Percentiles rank a stretch among this genome's conserved stretches.
Conservation (phyloP, 1,139 yeast species). For the Debaryomyces psychrophilus region DNA sequence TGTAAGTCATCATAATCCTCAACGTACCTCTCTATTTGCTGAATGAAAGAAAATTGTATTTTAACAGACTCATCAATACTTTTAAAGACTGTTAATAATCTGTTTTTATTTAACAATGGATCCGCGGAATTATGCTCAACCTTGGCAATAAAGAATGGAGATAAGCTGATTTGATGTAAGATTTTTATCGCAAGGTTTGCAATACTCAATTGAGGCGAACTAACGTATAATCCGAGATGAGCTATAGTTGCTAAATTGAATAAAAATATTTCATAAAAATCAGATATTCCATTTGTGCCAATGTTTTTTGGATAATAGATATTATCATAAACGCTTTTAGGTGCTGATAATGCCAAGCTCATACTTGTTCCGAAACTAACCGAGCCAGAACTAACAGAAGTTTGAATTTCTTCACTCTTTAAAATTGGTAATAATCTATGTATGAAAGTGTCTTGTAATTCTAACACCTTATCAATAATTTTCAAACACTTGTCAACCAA, state of each 20-base stretch:
- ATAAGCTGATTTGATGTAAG: slow-evolving; percentile 52
- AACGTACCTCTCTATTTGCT: slow-evolving; percentile 59
- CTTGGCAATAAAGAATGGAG: slow-evolving; percentile 50
- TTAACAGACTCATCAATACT: slow-evolving; percentile 73
- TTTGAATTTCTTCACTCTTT: slow-evolving; percentile 23
- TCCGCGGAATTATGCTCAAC: slow-evolving; percentile 30
- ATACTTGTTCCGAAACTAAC: slow-evolving; percentile 32
- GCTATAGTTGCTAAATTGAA: slow-evolving; percentile 71
- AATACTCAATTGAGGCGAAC: slow-evolving; percentile 51
- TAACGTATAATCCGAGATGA: slow-evolving; percentile 71
- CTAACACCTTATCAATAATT: slow-evolving; percentile 53
- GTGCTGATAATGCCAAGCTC: slow-evolving; percentile 30
- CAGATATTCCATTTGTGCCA: slow-evolving; percentile 63
- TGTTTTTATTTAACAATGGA: slow-evolving; percentile 53
- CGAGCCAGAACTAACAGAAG: slow-evolving; percentile 13
- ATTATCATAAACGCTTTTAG: slow-evolving; percentile 51
- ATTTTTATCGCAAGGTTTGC: slow-evolving; percentile 59
- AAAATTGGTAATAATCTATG: slow-evolving; percentile 32
- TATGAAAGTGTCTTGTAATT: slow-evolving; percentile 51
- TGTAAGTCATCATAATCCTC: slow-evolving; percentile 31
- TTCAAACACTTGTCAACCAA: slow-evolving; percentile 36
- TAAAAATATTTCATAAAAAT: slow-evolving; percentile 71
- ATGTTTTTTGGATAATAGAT: slow-evolving; percentile 53
- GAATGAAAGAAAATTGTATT: slow-evolving; percentile 72
- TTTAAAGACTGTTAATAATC: slow-evolving; percentile 72